Evolutionary conservation across 371 early-diverging fungal species (phyloP).

Genomic region (Dichotomocladium elegans): DNA sequence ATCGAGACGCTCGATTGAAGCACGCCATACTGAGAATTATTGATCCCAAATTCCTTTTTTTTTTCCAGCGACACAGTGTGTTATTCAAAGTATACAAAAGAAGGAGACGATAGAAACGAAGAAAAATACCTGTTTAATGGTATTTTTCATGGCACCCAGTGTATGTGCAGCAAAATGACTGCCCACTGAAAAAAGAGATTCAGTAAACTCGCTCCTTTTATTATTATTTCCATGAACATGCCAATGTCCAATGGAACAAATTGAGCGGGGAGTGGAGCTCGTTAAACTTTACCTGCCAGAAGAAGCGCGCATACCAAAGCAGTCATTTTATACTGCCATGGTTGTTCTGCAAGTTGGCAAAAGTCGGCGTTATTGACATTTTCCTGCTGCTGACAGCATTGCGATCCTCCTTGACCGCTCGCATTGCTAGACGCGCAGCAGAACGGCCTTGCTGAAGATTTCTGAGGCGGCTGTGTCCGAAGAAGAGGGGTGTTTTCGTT

Average conservation of each 20-base stretch:
- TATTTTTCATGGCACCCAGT: slow-evolving; percentile 65
- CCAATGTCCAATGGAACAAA: background rate
- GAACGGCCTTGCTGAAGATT: too few relatives aligned
- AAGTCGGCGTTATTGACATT: slow-evolving; percentile 15
- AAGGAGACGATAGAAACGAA: background rate
- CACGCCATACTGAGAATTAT: slow-evolving; percentile 69
- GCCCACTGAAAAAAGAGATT: slow-evolving; percentile 46
- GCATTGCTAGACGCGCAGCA: too few relatives aligned
- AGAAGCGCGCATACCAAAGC: slow-evolving; percentile 62
- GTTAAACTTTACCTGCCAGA: slow-evolving; percentile 48
- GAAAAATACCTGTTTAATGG: slow-evolving; percentile 57
- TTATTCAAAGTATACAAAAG: background rate
- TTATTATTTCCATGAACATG: background rate
- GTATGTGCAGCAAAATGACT: slow-evolving; percentile 76
- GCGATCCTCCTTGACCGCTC: background rate
- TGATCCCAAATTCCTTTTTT: slow-evolving; percentile 63
- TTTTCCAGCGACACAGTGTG: background rate
- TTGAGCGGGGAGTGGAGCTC: background rate
- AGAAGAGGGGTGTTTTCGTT: slow-evolving; percentile 8
- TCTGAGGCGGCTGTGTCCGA: background rate
- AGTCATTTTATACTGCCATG: slow-evolving; percentile 56
- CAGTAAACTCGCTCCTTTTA: background rate
- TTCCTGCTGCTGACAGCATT: slow-evolving; percentile 5
- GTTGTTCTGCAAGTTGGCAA: slow-evolving; percentile 37
- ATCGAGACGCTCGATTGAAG: slow-evolving; percentile 68